A percentile compares a stretch with the other conserved stretches of the same genome.
phyloP scores from a whole-genome alignment of 2,329 filamentous ascomycete species.

The Colletotrichum theobromicola region DNA sequence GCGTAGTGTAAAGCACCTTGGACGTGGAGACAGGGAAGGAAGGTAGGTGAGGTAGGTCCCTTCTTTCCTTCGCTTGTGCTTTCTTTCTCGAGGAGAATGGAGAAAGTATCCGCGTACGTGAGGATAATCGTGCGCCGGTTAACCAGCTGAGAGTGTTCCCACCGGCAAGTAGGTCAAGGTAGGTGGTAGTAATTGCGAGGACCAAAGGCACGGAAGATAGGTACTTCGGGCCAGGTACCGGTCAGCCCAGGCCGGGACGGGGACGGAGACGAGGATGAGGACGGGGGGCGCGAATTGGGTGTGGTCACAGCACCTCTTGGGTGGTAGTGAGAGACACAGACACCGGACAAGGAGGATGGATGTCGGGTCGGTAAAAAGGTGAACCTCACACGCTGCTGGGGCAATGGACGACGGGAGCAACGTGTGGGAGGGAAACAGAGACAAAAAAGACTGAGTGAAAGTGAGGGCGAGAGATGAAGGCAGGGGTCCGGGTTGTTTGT shows the following conservation, averaged over 20 bases:
- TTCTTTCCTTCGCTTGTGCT: neutral
- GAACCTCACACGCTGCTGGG: neutral
- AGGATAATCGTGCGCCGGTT: neutral
- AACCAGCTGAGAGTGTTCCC: neutral
- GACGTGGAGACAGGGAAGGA: no score
- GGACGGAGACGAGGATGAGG: neutral
- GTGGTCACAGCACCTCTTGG: conserved; percentile 3
- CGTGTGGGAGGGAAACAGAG: neutral
- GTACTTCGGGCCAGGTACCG: conserved; percentile 13
- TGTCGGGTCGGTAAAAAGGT: neutral
- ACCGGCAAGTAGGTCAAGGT: neutral
- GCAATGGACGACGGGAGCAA: neutral
- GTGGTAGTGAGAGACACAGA: neutral
- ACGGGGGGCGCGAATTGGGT: neutral
- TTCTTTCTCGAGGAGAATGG: neutral
- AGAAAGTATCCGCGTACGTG: neutral
- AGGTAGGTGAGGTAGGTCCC: neutral
- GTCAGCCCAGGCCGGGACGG: conserved; percentile 8
- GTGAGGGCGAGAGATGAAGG: neutral
- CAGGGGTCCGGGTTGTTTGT: conserved; percentile 9
- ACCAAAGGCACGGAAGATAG: neutral
- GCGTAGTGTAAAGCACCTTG: no score
- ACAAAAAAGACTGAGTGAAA: neutral
- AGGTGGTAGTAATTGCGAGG: neutral
- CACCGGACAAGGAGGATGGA: neutral